Evolutionary conservation across 2,329 filamentous ascomycete species (phyloP).

Genomic region (Neofusicoccum sp.): DNA sequence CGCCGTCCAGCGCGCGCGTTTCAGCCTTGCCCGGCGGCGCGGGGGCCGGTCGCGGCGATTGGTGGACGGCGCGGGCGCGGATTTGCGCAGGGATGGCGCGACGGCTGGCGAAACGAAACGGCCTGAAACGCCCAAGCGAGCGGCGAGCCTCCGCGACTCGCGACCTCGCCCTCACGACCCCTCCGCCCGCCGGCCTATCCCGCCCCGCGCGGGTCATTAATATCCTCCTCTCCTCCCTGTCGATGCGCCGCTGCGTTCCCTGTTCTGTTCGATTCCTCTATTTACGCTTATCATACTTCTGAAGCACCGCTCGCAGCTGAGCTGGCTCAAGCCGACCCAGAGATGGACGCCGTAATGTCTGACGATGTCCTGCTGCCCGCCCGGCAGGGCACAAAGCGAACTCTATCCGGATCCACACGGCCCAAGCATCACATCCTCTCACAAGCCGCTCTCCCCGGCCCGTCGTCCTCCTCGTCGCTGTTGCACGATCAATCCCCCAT

Average conservation of each 20-base stretch:
- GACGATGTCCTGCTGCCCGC: background rate
- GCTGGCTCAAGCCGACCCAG: background rate
- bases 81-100: constrained; percentile 11
- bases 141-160: background rate
- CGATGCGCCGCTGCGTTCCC: background rate
- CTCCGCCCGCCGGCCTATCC: background rate
- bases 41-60: background rate
- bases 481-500: constrained; percentile 19
- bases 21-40: constrained; percentile 1
- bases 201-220: background rate
- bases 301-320: background rate
- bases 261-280: background rate
- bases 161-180: background rate
- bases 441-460: constrained; percentile 29
- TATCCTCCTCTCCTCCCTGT: background rate
- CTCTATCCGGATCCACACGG: constrained; percentile 4
- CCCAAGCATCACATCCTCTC: background rate
- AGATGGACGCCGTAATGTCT: background rate
- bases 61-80: background rate
- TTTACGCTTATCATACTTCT: background rate
- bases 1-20: background rate
- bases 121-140: constrained; percentile 12
- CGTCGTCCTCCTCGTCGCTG: background rate
- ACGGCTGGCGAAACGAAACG: constrained; percentile 7
- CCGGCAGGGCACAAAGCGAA: constrained; percentile 11